These are phyloP conservation scores for Massariosphaeria phaeospora DNA, from an alignment of 495 filamentous ascomycete genomes.

Conservation along the genomic window DNA sequence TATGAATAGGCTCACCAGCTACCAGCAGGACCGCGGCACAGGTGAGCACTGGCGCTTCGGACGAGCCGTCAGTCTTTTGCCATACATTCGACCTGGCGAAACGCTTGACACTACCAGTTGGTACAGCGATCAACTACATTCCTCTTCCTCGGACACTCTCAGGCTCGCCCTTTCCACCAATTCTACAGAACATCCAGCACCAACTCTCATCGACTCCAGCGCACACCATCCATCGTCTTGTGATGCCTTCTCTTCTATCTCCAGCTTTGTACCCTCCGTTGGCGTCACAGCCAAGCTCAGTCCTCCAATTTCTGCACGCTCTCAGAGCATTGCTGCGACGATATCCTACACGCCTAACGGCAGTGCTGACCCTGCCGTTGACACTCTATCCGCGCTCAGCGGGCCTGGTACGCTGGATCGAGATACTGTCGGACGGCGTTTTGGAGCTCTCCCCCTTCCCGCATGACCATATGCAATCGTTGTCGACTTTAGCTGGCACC, in stretches of 20 bases:
- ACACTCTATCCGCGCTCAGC: slow-evolving; percentile 73
- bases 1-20: neutral
- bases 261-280: slow-evolving; percentile 72
- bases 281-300: slow-evolving; percentile 59
- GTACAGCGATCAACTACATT: slow-evolving; percentile 54
- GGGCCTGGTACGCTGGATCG: slow-evolving; percentile 81
- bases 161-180: slow-evolving; percentile 56
- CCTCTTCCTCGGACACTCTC: slow-evolving; percentile 39
- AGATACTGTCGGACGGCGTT: slow-evolving; percentile 79
- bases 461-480: slow-evolving; percentile 50
- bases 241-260: slow-evolving; percentile 77
- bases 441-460: slow-evolving; percentile 84
- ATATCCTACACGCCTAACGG: slow-evolving; percentile 61
- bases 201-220: slow-evolving; percentile 55
- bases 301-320: slow-evolving; percentile 80
- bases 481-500: slow-evolving; percentile 50
- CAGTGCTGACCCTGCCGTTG: slow-evolving; percentile 72
- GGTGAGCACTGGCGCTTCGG: neutral
- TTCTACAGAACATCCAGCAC: slow-evolving; percentile 57
- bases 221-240: slow-evolving; percentile 67
- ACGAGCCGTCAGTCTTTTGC: slow-evolving; percentile 53
- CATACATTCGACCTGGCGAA: slow-evolving; percentile 90
- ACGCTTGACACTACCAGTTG: slow-evolving; percentile 59
- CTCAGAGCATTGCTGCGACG: slow-evolving; percentile 68
- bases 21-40: neutral